Evolutionary conservation across 2,329 filamentous ascomycete species (phyloP).

Genomic region (Cladosporium sphaerospermum): DNA sequence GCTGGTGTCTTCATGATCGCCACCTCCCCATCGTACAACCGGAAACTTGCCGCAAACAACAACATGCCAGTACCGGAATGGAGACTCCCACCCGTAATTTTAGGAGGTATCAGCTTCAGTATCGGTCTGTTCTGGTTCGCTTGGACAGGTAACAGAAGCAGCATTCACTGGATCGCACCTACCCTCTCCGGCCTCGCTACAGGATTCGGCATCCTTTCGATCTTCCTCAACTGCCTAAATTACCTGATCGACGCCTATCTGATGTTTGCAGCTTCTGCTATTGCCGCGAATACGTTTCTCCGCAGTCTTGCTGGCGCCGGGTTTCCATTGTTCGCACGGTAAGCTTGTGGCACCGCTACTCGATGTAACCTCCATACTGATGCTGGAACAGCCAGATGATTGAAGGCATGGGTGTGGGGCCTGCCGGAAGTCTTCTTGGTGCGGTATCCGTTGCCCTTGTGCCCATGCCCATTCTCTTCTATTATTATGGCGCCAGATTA

Average conservation of each 20-base stretch:
- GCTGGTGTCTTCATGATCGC: constrained; percentile 23
- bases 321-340: constrained; percentile 47
- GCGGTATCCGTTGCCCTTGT: constrained; percentile 37
- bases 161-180: constrained; percentile 34
- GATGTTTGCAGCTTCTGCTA: constrained; percentile 49
- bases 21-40: constrained; percentile 24
- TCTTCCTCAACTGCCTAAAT: constrained; percentile 53
- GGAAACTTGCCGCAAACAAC: constrained; percentile 38
- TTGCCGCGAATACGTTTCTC: constrained; percentile 52
- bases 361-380: background rate
- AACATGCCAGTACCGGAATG: constrained; percentile 52
- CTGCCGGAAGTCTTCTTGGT: constrained; percentile 41
- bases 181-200: constrained; percentile 45
- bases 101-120: constrained; percentile 40
- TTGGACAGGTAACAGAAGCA: constrained; percentile 28
- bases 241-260: constrained; percentile 56
- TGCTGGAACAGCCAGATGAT: constrained; percentile 23
- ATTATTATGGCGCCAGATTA: constrained; percentile 39
- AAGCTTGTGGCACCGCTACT: background rate
- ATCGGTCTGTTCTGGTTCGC: constrained; percentile 32
- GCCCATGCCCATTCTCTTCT: constrained; percentile 41
- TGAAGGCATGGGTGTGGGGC: constrained; percentile 42
- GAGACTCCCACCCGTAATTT: constrained; percentile 49
- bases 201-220: constrained; percentile 52
- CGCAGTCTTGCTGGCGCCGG: constrained; percentile 45